Conservation (phyloP, 139 green algal genomes). For the Ettlia oleoabundans region DNA sequence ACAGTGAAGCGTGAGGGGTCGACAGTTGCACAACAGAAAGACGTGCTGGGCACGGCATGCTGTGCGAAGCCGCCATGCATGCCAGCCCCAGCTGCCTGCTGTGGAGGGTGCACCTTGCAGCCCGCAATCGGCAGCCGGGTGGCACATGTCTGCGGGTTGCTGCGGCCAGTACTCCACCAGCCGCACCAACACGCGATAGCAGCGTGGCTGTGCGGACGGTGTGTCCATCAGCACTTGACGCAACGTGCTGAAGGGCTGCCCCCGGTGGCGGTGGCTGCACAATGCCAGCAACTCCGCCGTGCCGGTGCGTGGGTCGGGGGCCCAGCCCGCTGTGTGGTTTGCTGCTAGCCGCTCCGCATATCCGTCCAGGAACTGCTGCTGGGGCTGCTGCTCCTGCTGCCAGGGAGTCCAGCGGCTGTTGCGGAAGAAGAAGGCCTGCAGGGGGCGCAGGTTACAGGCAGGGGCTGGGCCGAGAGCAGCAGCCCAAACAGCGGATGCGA, state of each 20-base stretch:
- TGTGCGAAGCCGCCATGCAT: neutral
- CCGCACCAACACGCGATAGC: slow-evolving; percentile 40
- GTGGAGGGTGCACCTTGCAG: neutral
- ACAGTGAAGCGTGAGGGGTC: too few species aligned
- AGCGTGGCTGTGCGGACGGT: neutral
- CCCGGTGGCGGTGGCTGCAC: slow-evolving; percentile 19
- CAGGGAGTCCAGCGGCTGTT: slow-evolving; percentile 39
- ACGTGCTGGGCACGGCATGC: too few species aligned
- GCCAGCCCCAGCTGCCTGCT: neutral
- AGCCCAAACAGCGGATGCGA: too few species aligned
- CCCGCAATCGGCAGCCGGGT: slow-evolving; percentile 6
- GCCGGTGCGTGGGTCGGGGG: neutral
- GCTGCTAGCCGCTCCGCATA: slow-evolving; percentile 7
- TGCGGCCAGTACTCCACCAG: slow-evolving; percentile 34
- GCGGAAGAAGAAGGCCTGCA: slow-evolving; percentile 25
- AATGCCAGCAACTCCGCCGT: slow-evolving; percentile 8
- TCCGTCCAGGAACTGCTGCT: slow-evolving; percentile 7
- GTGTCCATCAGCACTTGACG: slow-evolving; percentile 35
- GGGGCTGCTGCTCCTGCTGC: slow-evolving; percentile 24
- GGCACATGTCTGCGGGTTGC: slow-evolving; percentile 21
- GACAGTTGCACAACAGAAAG: too few species aligned
- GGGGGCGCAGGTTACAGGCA: too few species aligned
- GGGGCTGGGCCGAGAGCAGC: too few species aligned
- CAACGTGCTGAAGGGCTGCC: slow-evolving; percentile 32
- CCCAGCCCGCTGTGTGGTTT: slow-evolving; percentile 37